Evolutionary conservation across 179 eudicot genomes (phyloP).

Genomic region (Sideroxylon spinosum): DNA sequence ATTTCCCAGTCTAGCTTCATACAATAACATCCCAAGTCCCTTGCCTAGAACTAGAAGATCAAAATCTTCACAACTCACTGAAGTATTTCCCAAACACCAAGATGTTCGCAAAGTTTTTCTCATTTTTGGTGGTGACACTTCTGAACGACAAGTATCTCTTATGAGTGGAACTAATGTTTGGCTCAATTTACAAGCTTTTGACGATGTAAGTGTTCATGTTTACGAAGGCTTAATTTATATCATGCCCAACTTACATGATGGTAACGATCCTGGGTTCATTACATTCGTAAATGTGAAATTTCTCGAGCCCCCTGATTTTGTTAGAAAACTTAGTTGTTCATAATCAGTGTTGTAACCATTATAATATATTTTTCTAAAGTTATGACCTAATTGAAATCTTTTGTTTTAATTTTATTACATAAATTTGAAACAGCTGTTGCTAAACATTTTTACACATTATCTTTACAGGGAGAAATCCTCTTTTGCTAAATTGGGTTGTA

Average conservation of each 20-base stretch:
- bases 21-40: slow-evolving; percentile 27
- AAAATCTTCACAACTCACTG: slow-evolving; percentile 24
- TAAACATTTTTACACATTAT: not conserved
- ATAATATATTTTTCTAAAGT: not conserved
- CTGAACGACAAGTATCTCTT: slow-evolving; percentile 90
- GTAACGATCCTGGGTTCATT: not conserved
- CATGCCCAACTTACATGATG: not conserved
- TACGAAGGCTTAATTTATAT: not conserved
- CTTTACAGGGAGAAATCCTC: not conserved
- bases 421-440: slow-evolving; percentile 3
- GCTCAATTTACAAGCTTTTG: slow-evolving; percentile 73
- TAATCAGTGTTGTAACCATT: not conserved
- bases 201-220: slow-evolving; percentile 56
- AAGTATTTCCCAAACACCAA: slow-evolving; percentile 24
- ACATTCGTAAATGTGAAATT: not conserved
- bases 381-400: not conserved
- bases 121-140: slow-evolving; percentile 88
- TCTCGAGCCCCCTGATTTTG: not conserved
- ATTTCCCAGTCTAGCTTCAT: slow-evolving; percentile 44
- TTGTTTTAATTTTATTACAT: not conserved
- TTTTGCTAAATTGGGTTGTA: not conserved
- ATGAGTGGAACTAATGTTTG: slow-evolving; percentile 98
- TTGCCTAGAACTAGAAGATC: slow-evolving; percentile 24
- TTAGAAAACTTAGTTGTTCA: not conserved
- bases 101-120: slow-evolving; percentile 57